Conservation (phyloP, 2,329 filamentous ascomycete species). For the Setomelanomma holmii region DNA sequence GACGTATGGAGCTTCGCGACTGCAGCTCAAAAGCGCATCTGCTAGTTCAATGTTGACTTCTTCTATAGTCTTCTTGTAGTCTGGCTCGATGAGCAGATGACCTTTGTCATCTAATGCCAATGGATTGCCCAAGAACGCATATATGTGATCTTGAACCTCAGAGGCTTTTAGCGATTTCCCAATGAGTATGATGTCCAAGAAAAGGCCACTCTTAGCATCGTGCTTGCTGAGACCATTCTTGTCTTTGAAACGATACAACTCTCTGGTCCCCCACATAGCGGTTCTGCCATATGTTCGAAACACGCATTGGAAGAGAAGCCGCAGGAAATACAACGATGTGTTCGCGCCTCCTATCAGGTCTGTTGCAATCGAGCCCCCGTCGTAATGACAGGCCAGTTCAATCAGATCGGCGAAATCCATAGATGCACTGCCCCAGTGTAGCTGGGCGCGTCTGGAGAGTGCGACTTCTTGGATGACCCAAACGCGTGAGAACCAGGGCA, state of each 20-base stretch:
- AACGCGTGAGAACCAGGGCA: not conserved
- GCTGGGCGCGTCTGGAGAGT: not conserved
- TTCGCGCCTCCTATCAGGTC: not conserved
- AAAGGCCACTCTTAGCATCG: not conserved
- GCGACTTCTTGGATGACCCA: not conserved
- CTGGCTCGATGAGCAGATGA: not conserved
- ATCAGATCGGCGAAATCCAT: not conserved
- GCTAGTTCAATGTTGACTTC: not conserved
- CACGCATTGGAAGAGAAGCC: not conserved
- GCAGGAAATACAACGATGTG: not conserved
- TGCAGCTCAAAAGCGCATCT: not conserved
- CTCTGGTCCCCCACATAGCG: not conserved
- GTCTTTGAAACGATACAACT: not conserved
- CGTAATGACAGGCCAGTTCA: not conserved
- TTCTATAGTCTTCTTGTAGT: not conserved
- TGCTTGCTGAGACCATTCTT: not conserved
- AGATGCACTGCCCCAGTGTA: not conserved
- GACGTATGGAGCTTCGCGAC: not conserved
- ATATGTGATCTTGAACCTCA: not conserved
- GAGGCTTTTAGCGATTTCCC: not conserved
- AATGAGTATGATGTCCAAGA: not conserved
- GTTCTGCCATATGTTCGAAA: not conserved
- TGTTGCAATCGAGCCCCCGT: not conserved
- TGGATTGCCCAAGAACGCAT: not conserved
- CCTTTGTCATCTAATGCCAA: not conserved